Conservation (phyloP, 768 basidiomycete species). For the Leccinum obscurum region DNA sequence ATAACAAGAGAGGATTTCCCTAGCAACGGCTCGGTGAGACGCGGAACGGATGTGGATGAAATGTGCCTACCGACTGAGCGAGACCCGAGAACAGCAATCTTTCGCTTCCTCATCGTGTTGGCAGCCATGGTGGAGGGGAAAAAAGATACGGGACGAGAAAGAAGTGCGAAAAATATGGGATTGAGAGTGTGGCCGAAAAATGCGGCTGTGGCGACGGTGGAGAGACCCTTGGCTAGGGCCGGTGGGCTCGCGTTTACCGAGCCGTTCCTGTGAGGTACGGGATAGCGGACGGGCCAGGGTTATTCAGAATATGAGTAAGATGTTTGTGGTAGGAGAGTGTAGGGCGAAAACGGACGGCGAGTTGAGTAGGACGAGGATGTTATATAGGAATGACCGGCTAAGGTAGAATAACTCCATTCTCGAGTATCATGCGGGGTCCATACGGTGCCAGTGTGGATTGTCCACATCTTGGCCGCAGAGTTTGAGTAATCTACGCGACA, state of each 20-base stretch:
- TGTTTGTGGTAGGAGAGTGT: constrained; percentile 3
- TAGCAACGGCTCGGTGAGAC: constrained; percentile 37
- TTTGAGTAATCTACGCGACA: constrained; percentile 18
- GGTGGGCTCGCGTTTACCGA: constrained; percentile 29
- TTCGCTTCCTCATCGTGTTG: constrained; percentile 68
- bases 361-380: constrained; percentile 8
- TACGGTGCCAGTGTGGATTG: constrained; percentile 23
- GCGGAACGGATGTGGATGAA: constrained; percentile 4
- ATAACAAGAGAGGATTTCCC: constrained; percentile 94
- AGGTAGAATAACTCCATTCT: constrained; percentile 9
- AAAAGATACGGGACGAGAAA: constrained; percentile 11
- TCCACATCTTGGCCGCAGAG: constrained; percentile 15
- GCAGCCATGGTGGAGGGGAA: constrained; percentile 27
- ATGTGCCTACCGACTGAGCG: constrained; percentile 77
- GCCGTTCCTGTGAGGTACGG: constrained; percentile 26
- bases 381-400: constrained; percentile 21
- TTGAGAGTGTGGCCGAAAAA: constrained; percentile 18
- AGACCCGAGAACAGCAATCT: constrained; percentile 85
- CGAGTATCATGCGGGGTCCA: constrained; percentile 31
- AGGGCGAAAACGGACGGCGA: constrained; percentile 1
- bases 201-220: constrained; percentile 24
- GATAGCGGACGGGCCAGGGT: constrained; percentile 19
- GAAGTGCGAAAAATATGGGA: constrained; percentile 14
- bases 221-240: constrained; percentile 2
- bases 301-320: constrained; percentile 3